Evolutionary conservation across 371 early-diverging fungal genomes (phyloP).

Genomic region (Haplosporangium sp.): DNA sequence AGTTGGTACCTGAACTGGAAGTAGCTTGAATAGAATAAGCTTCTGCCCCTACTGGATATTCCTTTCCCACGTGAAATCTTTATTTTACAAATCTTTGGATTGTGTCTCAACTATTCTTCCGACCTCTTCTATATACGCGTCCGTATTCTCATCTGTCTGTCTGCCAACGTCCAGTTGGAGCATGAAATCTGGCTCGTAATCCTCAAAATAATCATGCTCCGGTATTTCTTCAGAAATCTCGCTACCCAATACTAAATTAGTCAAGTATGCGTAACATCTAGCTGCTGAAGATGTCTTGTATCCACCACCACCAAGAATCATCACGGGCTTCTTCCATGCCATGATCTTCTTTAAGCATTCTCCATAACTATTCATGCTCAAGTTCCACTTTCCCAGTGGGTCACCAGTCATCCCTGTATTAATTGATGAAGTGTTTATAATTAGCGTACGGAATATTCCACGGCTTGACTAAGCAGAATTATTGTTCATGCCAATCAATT

Average conservation of each 20-base stretch:
- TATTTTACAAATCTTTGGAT: slow-evolving; percentile 2
- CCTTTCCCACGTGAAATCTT: background rate
- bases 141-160: slow-evolving; percentile 58
- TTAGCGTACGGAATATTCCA: background rate
- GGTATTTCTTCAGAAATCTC: slow-evolving; percentile 67
- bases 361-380: slow-evolving; percentile 69
- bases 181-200: slow-evolving; percentile 74
- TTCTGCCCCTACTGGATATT: background rate
- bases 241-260: slow-evolving; percentile 60
- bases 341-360: slow-evolving; percentile 61
- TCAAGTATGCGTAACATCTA: slow-evolving; percentile 86
- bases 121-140: slow-evolving; percentile 31
- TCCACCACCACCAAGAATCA: slow-evolving; percentile 85
- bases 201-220: slow-evolving; percentile 72
- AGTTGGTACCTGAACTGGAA: background rate
- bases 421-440: background rate
- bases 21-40: no score
- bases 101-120: slow-evolving; percentile 12
- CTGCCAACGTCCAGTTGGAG: slow-evolving; percentile 57
- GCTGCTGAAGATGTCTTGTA: slow-evolving; percentile 86
- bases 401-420: slow-evolving; percentile 78
- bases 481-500: background rate
- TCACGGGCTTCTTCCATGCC: slow-evolving; percentile 57
- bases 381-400: slow-evolving; percentile 74
- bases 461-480: background rate